Evolutionary conservation across 495 filamentous ascomycete species (phyloP).

Genomic region (Xylaria bambusicola): DNA sequence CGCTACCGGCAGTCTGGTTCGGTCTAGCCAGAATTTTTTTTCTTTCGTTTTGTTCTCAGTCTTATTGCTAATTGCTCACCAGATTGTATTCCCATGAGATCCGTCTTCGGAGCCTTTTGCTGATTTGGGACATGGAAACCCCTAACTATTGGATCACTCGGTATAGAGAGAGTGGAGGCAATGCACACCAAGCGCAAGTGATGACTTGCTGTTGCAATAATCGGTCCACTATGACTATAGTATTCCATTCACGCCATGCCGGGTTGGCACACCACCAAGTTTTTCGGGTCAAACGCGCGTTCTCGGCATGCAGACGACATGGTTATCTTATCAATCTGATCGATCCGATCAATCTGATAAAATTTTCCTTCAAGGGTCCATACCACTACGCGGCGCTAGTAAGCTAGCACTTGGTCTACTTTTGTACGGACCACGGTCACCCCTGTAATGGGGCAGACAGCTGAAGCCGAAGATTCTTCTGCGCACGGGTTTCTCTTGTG

Average conservation of each 20-base stretch:
- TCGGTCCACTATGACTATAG: background rate
- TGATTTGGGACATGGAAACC: background rate
- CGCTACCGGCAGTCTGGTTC: background rate
- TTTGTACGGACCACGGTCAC: too few relatives aligned
- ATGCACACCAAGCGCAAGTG: background rate
- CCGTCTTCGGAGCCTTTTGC: conserved; percentile 8
- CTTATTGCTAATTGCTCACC: background rate
- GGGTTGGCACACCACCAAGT: background rate
- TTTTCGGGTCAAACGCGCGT: background rate
- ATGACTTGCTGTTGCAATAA: background rate
- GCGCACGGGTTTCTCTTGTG: too few relatives aligned
- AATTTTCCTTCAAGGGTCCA: conserved; percentile 8
- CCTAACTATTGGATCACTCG: conserved; percentile 2
- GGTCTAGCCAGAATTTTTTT: background rate
- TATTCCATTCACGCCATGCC: background rate
- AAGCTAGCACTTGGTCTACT: background rate
- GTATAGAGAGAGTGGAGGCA: background rate
- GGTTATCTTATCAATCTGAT: conserved; percentile 21
- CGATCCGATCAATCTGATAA: conserved; percentile 16
- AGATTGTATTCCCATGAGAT: background rate
- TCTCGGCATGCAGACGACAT: background rate
- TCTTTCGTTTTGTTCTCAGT: background rate
- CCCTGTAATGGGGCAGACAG: background rate
- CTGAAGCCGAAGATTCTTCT: too few relatives aligned
- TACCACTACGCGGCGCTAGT: background rate